Evolutionary conservation across 2,329 filamentous ascomycete species (phyloP), one percentile per base, ranked within the genome.

Genomic region (Aspergillus piperis): DNA sequence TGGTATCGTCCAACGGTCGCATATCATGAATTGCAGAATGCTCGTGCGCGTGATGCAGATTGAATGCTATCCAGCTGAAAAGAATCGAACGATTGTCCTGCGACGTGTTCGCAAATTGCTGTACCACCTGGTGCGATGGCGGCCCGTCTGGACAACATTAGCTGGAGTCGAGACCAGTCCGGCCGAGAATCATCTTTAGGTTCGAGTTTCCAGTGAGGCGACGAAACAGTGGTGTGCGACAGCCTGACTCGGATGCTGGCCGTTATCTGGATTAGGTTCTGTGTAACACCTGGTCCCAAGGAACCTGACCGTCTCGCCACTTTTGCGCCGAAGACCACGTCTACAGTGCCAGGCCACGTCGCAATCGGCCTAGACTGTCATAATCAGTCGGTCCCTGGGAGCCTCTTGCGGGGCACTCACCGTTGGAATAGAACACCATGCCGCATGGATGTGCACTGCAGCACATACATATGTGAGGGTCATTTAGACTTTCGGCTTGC

Each of bases 401-500:
- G 41, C 19, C 19, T 44, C 19, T 41, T 53, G 51, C 51, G 17
- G 32, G 13, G 23, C 30, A 17, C 51, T 53, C 51, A 11, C 32
- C 17, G 36, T 44, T 44, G 17, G 19, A 44, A 44, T 21, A 13
- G 41, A 13, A 53, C 50, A 52, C 36, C 11, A n/a, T 39, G 13
- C 42, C 54, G 15, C 30, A 50, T 17, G 57, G 30, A 36, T 49
- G 15, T 21, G 27, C 30, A 15, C n/a, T 53, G 17, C 52, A 41
- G 55, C 19, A 36, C 48, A 44, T 44, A 44, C 41, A 44, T 44
- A 44, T 44, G 41, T 21, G 41, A 44, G 41, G 23, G 21, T 58
- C 42, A 49, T 56, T 61, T 62, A 59, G 41, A 56, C 60, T 62
- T 59, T 39, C 60, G 60, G 60, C 38, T 62, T 54, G 60, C 41